Evolutionary conservation across 2,329 filamentous ascomycete species (phyloP).

Genomic region (Penicillium brevicompactum): DNA sequence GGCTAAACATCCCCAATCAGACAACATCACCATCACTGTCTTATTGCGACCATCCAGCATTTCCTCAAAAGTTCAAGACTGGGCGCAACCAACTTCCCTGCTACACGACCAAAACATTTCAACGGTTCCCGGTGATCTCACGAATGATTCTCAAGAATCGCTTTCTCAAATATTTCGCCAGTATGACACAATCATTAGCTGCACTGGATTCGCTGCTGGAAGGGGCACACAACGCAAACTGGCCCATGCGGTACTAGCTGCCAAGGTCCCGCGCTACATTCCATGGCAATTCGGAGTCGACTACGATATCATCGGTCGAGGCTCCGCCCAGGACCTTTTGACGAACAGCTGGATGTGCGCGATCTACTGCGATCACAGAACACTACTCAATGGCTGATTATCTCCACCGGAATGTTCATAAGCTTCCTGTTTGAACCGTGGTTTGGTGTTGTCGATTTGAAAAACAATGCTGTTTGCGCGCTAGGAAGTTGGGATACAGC

Average conservation of each 20-base stretch:
- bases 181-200: constrained; percentile 55
- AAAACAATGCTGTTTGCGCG: constrained; percentile 48
- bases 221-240: constrained; percentile 62
- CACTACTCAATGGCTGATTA: constrained; percentile 60
- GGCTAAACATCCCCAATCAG: constrained; percentile 45
- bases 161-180: constrained; percentile 48
- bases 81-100: constrained; percentile 1
- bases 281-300: constrained; percentile 77
- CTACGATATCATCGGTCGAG: constrained; percentile 65
- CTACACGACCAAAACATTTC: constrained; percentile 29
- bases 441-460: constrained; percentile 64
- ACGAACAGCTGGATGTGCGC: constrained; percentile 66
- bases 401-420: constrained; percentile 72
- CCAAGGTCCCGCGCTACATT: constrained; percentile 56
- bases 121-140: constrained; percentile 51
- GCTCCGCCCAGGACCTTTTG: constrained; percentile 64
- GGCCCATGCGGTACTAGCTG: constrained; percentile 56
- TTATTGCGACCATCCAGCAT: constrained; percentile 57
- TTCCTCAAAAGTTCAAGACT: constrained; percentile 19
- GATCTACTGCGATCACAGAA: constrained; percentile 53
- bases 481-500: constrained; percentile 64
- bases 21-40: constrained; percentile 50
- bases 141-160: constrained; percentile 28
- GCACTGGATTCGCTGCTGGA: constrained; percentile 62
- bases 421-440: constrained; percentile 66